Conservation (phyloP, 2,329 filamentous ascomycete genomes). For the Paraphoma chrysanthemicola region DNA sequence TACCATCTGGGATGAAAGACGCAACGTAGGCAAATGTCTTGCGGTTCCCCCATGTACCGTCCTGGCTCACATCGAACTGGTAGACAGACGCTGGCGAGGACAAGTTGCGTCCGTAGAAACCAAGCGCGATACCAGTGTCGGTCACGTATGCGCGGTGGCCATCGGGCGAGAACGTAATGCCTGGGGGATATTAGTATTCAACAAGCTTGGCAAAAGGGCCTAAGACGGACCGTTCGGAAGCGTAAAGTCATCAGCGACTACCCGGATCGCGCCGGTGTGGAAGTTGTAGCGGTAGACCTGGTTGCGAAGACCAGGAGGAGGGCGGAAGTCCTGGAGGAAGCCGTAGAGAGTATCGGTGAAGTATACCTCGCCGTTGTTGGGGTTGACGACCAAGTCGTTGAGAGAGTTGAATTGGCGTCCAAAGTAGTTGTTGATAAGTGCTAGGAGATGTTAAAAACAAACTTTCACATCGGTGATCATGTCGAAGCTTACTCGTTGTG, state of each 20-base stretch:
- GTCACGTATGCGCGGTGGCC: slow-evolving; percentile 52
- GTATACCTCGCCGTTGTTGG: slow-evolving; percentile 51
- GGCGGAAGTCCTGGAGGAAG: slow-evolving; percentile 31
- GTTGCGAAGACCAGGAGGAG: slow-evolving; percentile 31
- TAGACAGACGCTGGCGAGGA: slow-evolving; percentile 30
- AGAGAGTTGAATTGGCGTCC: slow-evolving; percentile 53
- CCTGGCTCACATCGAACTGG: slow-evolving; percentile 26
- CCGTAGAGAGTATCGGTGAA: slow-evolving; percentile 54
- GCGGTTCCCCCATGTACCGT: slow-evolving; percentile 28
- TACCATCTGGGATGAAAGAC: slow-evolving; percentile 27
- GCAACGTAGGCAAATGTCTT: slow-evolving; percentile 30
- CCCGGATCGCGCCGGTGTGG: slow-evolving; percentile 44
- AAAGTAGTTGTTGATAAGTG: slow-evolving; percentile 53
- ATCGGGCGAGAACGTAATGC: slow-evolving; percentile 51
- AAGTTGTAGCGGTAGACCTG: slow-evolving; percentile 52
- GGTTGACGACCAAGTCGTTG: slow-evolving; percentile 50
- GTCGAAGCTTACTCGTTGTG: slow-evolving; percentile 23
- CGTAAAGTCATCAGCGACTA: slow-evolving; percentile 48
- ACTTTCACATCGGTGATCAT: background rate
- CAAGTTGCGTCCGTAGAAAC: slow-evolving; percentile 28
- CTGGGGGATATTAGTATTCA: slow-evolving; percentile 11
- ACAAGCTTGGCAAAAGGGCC: background rate
- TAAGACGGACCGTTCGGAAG: slow-evolving; percentile 44
- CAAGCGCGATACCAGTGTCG: slow-evolving; percentile 43
- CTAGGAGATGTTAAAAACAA: slow-evolving; percentile 1